These are phyloP conservation scores for Saussurea involucrata DNA, from an alignment of 129 eudicot species.

Conservation along the genomic window DNA sequence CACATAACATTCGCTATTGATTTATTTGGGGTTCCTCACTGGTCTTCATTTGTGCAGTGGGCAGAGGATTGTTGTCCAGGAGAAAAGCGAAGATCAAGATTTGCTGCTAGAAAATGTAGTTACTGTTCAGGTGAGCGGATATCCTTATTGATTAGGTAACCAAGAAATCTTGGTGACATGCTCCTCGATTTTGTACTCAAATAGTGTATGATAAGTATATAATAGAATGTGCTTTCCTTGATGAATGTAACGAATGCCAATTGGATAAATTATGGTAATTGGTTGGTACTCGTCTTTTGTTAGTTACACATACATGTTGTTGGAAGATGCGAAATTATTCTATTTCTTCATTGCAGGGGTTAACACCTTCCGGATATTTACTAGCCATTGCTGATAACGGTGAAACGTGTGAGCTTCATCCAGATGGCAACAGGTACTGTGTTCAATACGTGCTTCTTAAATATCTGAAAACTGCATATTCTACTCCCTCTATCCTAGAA, in stretches of 20 bases:
- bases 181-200: neutral
- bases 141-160: constrained; percentile 1
- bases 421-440: constrained; percentile 94
- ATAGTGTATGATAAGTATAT: neutral
- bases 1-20: neutral
- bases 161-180: constrained; percentile 11
- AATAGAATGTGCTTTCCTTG: neutral
- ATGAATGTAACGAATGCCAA: neutral
- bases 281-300: neutral
- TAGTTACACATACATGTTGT: neutral
- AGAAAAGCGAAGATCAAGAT: constrained; percentile 49
- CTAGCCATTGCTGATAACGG: constrained; percentile 68
- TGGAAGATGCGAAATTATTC: constrained; percentile 2
- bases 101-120: constrained; percentile 50
- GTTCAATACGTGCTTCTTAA: neutral
- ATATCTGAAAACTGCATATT: neutral
- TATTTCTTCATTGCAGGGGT: constrained; percentile 52
- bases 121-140: constrained; percentile 68
- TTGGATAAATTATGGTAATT: neutral
- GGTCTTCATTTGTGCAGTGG: constrained; percentile 52
- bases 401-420: constrained; percentile 92
- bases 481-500: neutral
- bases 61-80: constrained; percentile 78
- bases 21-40: neutral
- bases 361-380: constrained; percentile 80